phyloP scores from a whole-genome alignment of 2,329 filamentous ascomycete genomes.

The Metarhizium rileyi region DNA sequence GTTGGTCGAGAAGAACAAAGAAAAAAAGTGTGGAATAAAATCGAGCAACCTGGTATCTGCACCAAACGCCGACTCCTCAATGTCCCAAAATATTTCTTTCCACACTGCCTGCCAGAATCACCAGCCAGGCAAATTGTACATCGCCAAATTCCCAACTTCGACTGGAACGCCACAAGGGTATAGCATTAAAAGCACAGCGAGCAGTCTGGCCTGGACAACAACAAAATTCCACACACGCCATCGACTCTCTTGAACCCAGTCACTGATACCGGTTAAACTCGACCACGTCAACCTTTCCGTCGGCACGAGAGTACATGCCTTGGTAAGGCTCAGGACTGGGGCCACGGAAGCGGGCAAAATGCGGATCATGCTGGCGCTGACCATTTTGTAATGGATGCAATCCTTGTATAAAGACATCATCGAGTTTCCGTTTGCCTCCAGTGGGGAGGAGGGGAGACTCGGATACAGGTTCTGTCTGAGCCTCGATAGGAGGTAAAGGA shows the following conservation, averaged over 20 bases:
- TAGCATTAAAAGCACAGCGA: background rate
- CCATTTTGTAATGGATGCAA: conserved; percentile 25
- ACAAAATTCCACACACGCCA: background rate
- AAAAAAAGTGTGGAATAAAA: background rate
- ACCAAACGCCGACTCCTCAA: background rate
- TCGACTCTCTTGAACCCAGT: background rate
- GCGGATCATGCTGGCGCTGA: conserved; percentile 25
- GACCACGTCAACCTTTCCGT: conserved; percentile 21
- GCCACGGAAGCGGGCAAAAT: conserved; percentile 17
- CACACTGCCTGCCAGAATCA: background rate
- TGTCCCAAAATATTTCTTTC: background rate
- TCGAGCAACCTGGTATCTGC: background rate
- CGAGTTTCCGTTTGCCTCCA: conserved; percentile 29
- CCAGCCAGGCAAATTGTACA: background rate
- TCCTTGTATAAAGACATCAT: conserved; percentile 23
- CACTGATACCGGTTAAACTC: conserved; percentile 21
- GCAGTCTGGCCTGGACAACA: background rate
- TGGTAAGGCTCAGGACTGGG: conserved; percentile 19
- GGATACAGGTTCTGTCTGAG: conserved; percentile 21
- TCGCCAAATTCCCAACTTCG: background rate
- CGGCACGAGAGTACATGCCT: conserved; percentile 25
- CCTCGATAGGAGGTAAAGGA: conserved; percentile 23
- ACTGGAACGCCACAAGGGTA: background rate
- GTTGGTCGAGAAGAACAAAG: conserved; percentile 2
- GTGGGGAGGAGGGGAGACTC: conserved; percentile 16